These are phyloP conservation scores for Boeremia lycopersici DNA, from an alignment of 2,329 filamentous ascomycete genomes.

Conservation along the genomic window DNA sequence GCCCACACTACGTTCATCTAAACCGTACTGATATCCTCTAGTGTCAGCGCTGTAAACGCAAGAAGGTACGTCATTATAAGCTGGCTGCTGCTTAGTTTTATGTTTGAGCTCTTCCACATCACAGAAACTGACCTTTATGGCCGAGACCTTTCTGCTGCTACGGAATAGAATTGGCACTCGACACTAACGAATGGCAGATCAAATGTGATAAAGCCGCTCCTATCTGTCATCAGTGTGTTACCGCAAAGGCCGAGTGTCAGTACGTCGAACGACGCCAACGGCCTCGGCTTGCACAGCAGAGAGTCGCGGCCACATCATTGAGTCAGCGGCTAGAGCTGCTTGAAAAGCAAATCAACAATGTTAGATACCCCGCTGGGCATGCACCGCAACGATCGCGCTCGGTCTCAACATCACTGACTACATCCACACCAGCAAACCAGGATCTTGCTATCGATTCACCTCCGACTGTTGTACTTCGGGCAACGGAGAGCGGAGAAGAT, in stretches of 20 bases:
- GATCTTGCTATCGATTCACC: background rate
- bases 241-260: constrained; percentile 31
- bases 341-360: constrained; percentile 29
- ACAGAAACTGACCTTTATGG: background rate
- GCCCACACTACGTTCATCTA: background rate
- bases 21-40: constrained; percentile 1
- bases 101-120: background rate
- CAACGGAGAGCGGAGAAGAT: background rate
- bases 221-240: constrained; percentile 35
- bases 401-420: background rate
- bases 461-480: background rate
- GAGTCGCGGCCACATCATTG: constrained; percentile 26
- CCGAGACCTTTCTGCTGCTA: background rate
- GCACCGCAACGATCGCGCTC: constrained; percentile 7
- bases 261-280: constrained; percentile 38
- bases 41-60: constrained; percentile 22
- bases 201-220: constrained; percentile 37
- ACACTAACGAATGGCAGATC: constrained; percentile 19
- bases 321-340: constrained; percentile 32
- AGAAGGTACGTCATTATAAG: constrained; percentile 13
- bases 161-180: too few relatives aligned
- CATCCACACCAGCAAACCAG: background rate
- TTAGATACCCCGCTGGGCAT: background rate
- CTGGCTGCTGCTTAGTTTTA: background rate
- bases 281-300: constrained; percentile 31